phyloP scores from a whole-genome alignment of 192 early-diverging fungal genomes.

The Mortierella claussenii region DNA sequence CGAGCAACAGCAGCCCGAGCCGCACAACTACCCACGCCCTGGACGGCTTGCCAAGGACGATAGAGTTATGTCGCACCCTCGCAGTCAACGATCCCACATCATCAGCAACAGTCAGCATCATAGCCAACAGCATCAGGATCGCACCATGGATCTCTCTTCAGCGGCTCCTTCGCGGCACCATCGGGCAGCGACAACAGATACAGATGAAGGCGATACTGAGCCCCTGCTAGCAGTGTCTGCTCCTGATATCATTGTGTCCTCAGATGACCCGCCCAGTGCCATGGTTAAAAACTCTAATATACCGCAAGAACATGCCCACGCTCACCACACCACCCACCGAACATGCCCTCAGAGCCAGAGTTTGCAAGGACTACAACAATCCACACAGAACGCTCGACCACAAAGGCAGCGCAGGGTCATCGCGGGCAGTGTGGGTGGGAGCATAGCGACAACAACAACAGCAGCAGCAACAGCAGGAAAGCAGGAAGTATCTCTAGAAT shows the following conservation, averaged over 20 bases:
- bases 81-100: background rate
- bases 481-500: background rate
- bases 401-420: constrained; percentile 14
- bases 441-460: background rate
- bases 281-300: constrained; percentile 31
- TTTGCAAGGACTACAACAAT: constrained; percentile 7
- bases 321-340: constrained; percentile 12
- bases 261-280: constrained; percentile 43
- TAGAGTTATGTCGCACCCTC: background rate
- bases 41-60: background rate
- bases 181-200: background rate
- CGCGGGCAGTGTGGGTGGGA: background rate
- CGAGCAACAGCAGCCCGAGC: constrained; percentile 8
- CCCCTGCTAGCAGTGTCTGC: background rate
- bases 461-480: constrained; percentile 2
- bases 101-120: constrained; percentile 2
- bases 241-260: constrained; percentile 29
- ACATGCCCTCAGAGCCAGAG: constrained; percentile 5
- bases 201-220: background rate
- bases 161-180: background rate
- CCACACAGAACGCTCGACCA: background rate
- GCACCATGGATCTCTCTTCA: constrained; percentile 2
- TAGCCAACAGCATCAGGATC: constrained; percentile 4
- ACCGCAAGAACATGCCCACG: constrained; percentile 7
- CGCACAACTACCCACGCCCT: constrained; percentile 1